Conservation (phyloP, 306 rosid species). For the Astragalus membranaceus region DNA sequence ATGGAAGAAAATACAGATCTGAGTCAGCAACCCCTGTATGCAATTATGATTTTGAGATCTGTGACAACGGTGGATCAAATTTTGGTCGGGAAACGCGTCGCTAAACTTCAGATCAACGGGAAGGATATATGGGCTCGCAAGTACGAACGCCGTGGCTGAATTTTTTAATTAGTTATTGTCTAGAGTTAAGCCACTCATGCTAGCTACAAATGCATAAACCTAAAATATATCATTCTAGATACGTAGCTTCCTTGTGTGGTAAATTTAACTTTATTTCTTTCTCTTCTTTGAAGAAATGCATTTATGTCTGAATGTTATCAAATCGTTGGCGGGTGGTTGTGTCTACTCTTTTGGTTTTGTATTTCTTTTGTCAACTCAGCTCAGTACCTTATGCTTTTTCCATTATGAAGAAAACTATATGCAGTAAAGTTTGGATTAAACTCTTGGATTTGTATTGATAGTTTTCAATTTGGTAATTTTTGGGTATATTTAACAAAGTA, state of each 20-base stretch:
- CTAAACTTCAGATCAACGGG: conserved; percentile 46
- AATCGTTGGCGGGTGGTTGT: neutral
- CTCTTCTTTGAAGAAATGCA: neutral
- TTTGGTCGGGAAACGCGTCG: conserved; percentile 29
- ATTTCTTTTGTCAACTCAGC: too few relatives aligned
- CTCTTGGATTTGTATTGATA: too few relatives aligned
- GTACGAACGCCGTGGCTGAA: conserved; percentile 34
- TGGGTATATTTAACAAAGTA: too few relatives aligned
- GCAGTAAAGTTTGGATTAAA: too few relatives aligned
- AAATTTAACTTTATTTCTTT: neutral
- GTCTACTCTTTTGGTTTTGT: neutral
- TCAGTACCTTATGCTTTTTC: too few relatives aligned
- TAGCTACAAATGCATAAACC: neutral
- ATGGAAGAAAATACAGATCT: conserved; percentile 32
- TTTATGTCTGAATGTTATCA: neutral
- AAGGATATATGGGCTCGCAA: conserved; percentile 68
- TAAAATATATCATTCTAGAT: neutral
- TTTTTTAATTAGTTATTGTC: too few relatives aligned
- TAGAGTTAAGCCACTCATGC: neutral
- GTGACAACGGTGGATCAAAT: conserved; percentile 35
- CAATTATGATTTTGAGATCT: conserved; percentile 35
- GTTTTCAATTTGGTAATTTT: too few relatives aligned
- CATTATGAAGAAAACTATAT: too few relatives aligned
- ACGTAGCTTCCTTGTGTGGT: neutral
- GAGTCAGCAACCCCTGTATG: conserved; percentile 40